phyloP scores from a whole-genome alignment of 805 yeast species.

The Citeromyces matritensis region DNA sequence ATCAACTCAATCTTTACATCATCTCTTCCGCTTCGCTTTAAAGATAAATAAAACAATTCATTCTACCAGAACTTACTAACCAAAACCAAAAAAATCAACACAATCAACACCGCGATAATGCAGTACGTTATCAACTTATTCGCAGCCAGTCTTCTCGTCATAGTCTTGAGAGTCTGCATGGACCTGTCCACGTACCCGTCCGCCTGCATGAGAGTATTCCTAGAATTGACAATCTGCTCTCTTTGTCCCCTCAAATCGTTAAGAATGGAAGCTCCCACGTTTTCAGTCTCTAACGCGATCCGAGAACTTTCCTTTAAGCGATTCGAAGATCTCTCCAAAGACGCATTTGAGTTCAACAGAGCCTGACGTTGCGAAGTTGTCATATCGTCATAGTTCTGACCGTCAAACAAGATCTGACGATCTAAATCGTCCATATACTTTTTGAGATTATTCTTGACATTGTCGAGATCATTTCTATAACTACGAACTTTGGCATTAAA shows the following conservation, averaged over 20 bases:
- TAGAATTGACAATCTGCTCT: conserved; percentile 77
- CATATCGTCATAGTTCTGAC: conserved; percentile 11
- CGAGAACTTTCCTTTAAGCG: conserved; percentile 79
- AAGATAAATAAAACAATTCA: background rate
- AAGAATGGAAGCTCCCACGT: conserved; percentile 80
- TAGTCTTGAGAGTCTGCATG: conserved; percentile 69
- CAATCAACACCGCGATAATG: conserved; percentile 73
- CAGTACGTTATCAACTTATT: conserved; percentile 84
- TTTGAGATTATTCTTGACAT: conserved; percentile 38
- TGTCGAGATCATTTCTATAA: conserved; percentile 43
- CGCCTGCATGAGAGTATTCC: conserved; percentile 79
- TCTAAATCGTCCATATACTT: conserved; percentile 55
- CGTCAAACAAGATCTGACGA: conserved; percentile 59
- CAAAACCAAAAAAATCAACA: conserved; percentile 70
- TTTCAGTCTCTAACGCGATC: conserved; percentile 84
- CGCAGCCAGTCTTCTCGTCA: conserved; percentile 89
- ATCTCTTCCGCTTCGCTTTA: no score
- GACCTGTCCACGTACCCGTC: conserved; percentile 88
- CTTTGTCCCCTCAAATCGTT: conserved; percentile 84
- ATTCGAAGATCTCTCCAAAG: conserved; percentile 72
- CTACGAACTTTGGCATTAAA: conserved; percentile 68
- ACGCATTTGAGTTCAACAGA: conserved; percentile 59
- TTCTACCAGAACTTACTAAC: conserved; percentile 62
- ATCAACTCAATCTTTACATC: background rate
- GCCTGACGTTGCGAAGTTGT: conserved; percentile 64